phyloP scores from a whole-genome alignment of 306 rosid species.

The Sicyos edulis region DNA sequence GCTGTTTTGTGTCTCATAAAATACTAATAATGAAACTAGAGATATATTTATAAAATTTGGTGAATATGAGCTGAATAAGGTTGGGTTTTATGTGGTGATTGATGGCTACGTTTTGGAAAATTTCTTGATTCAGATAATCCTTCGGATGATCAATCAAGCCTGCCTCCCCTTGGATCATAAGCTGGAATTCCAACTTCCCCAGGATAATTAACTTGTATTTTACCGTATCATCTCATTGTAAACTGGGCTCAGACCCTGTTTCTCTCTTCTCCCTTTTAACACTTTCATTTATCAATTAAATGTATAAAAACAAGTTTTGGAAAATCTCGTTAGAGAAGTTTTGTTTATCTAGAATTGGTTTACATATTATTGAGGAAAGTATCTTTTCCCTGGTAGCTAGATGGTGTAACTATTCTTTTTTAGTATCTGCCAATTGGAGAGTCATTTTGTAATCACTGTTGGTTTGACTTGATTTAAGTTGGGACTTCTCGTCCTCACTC shows the following conservation, averaged over 20 bases:
- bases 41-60: neutral
- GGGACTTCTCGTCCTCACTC: neutral
- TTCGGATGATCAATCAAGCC: too few species aligned
- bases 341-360: neutral
- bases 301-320: too few species aligned
- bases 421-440: neutral
- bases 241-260: too few species aligned
- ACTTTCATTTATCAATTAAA: too few species aligned
- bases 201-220: too few species aligned
- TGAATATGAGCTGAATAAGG: neutral
- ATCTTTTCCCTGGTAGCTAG: neutral
- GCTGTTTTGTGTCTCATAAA: neutral
- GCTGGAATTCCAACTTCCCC: too few species aligned
- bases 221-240: too few species aligned
- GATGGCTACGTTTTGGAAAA: conserved; percentile 13
- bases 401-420: neutral
- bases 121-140: too few species aligned
- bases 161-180: too few species aligned
- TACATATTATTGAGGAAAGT: neutral
- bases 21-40: neutral
- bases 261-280: too few species aligned
- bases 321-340: neutral
- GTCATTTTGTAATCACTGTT: neutral
- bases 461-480: conserved; percentile 10
- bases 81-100: neutral